Base-by-base conservation (phyloP, 2,329 filamentous ascomycete genomes). In the Alternaria panax region DNA sequence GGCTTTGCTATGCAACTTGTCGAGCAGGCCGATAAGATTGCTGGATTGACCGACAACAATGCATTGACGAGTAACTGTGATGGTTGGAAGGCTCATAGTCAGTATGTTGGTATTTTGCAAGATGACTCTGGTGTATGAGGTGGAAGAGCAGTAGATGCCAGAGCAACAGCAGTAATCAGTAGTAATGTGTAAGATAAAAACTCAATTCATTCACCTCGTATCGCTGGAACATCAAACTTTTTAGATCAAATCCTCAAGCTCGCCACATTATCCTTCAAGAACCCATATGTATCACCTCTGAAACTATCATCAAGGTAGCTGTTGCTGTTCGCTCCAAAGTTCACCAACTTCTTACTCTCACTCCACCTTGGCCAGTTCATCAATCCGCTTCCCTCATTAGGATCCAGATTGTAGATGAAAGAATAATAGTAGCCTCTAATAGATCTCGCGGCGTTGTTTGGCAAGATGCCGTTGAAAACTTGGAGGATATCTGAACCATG, bases 361-460 rank as follows among this genome's bases (percentile, higher is more conserved):
- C 75, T 75, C 85, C 86, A 90, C 66, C 83, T 75, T 34, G 86
- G 86, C 86, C 86, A 88, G 0, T 81, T 73, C 70, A 65, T 79
- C 64, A 60, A 80, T 4, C 66, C 62, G 8, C 78, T 79, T 1
- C 78, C 85, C 22, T 81, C 76, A 68, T 93, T 93, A 1, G 91
- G 91, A 71, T 93, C 86, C 42, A 89, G 76, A 42, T 88, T 86
- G 74, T 92, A 85, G 7, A 93, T 69, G 71, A 94, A 94, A 51
- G 86, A 88, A 68, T 89, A 82, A 70, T 92, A 93, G 75, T 93
- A 93, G 1, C 84, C 85, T 57, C 88, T 85, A 43, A 88, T 87
- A 9, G 85, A 83, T 5, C 71, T 75, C 27, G 85, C 85, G 2
- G 88, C 88, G 57, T 88, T 85, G 72, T 91, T 87, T 12, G 87